These are phyloP conservation scores for Backusella tarrabulga DNA, from an alignment of 192 early-diverging fungal species.

Conservation along the genomic window DNA sequence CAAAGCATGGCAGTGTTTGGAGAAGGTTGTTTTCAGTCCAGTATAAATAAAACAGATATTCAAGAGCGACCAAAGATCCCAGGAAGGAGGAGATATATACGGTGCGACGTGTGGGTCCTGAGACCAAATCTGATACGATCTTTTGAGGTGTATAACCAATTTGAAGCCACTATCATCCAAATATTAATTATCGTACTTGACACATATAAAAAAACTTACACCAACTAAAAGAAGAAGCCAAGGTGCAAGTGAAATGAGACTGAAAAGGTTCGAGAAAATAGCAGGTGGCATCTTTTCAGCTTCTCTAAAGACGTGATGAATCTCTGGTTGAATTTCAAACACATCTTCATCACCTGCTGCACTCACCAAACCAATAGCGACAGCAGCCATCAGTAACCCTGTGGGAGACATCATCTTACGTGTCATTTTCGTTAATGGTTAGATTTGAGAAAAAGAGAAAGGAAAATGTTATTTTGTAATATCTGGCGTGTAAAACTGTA, in stretches of 20 bases:
- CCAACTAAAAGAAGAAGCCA: constrained; percentile 39
- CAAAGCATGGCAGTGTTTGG: constrained; percentile 45
- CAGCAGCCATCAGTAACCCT: not conserved
- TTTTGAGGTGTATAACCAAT: constrained; percentile 43
- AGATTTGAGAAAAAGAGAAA: not conserved
- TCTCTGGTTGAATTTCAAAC: constrained; percentile 42
- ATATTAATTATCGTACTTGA: not conserved
- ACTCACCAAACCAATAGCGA: constrained; percentile 9
- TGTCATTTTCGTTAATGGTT: constrained; percentile 6
- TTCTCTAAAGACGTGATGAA: constrained; percentile 50
- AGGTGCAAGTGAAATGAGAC: constrained; percentile 41
- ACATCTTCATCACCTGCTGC: constrained; percentile 36
- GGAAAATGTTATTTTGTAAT: not conserved
- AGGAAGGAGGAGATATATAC: constrained; percentile 41
- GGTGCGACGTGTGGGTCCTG: not conserved
- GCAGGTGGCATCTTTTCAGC: constrained; percentile 45
- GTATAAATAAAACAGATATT: constrained; percentile 48
- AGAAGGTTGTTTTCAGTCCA: constrained; percentile 52
- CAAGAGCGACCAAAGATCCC: constrained; percentile 41
- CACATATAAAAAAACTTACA: constrained; percentile 31
- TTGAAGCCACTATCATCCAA: constrained; percentile 37
- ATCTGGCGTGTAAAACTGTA: not conserved
- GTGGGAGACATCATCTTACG: constrained; percentile 8
- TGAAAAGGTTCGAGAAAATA: constrained; percentile 40
- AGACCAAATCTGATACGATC: not conserved